Evolutionary conservation across 164 flowering plant genomes (phyloP), one percentile per base, ranked within the genome.

Genomic region (Houttuynia cordata): DNA sequence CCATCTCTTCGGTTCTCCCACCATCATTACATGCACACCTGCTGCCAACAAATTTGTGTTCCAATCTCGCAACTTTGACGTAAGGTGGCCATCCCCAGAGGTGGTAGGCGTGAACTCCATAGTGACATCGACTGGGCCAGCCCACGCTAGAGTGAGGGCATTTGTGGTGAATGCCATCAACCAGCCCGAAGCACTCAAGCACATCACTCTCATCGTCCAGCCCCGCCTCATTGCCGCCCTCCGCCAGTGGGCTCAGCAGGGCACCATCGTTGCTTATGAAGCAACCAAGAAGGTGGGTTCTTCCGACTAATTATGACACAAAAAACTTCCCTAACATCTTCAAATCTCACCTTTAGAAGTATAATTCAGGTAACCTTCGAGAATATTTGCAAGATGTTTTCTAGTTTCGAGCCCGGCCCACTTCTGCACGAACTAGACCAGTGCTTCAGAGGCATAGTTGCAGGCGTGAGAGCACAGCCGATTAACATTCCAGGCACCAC

Each of bases 401-500:
- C 56, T 24, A 71, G 78, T 59, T 57, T 84, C 8, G 81, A 84
- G 55, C 79, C 76, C 6, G n/a, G 85, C 22, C 74, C 78, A 17
- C 15, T 37, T 19, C 52, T 80, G 20, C 78, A 74, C 3, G 62
- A n/a, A 7, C 62, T 79, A n/a, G 76, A 70, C 47, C 37, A 54
- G 30, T 61, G 66, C 62, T 75, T 73, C 64, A n/a, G 14, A 8
- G 82, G 79, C 7, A 2, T 79, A 34, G 13, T 76, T 4, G 22
- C 54, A n/a, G 89, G 86, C 18, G 8, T 82, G 1, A 77, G 85
- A 72, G 79, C 85, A 23, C 68, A 64, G 10, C 83, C 78, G 0
- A n/a, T 61, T 24, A 68, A 78, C 22, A 18, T 75, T 52, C 89
- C 86, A 8, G 86, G 86, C 40, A 72, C 83, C 14, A 76, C 81